These are phyloP conservation scores for Mitragyna speciosa DNA, from an alignment of 257 asterid species.

Conservation along the genomic window DNA sequence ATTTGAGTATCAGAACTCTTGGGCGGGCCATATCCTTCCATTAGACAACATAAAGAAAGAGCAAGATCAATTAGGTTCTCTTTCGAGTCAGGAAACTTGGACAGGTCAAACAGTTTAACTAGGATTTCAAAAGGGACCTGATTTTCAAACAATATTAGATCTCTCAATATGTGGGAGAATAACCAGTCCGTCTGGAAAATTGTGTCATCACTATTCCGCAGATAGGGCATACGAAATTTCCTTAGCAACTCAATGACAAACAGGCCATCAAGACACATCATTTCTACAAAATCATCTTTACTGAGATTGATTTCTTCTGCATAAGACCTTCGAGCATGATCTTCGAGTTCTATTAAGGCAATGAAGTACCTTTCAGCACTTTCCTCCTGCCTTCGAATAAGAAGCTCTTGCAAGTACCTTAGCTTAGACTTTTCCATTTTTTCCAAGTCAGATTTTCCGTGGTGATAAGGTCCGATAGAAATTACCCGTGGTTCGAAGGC, in stretches of 20 bases:
- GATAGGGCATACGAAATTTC: constrained; percentile 10
- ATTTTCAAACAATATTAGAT: constrained; percentile 43
- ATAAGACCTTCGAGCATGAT: constrained; percentile 32
- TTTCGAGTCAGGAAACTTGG: no score
- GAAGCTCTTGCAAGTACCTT: constrained; percentile 34
- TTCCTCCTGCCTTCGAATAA: constrained; percentile 19
- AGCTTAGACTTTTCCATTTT: constrained; percentile 38
- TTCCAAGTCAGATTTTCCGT: constrained; percentile 19
- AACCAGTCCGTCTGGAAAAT: constrained; percentile 16
- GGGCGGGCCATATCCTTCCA: no score
- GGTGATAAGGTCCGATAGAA: constrained; percentile 50
- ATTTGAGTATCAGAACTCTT: no score
- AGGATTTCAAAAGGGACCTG: constrained; percentile 47
- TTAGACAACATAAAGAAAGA: no score
- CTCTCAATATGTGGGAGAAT: constrained; percentile 20
- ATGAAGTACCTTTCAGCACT: constrained; percentile 23
- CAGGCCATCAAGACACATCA: constrained; percentile 41
- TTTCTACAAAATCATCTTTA: constrained; percentile 29
- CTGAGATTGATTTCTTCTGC: constrained; percentile 15
- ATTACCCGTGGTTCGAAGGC: constrained; percentile 32
- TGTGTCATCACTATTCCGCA: constrained; percentile 10
- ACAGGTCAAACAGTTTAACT: not conserved
- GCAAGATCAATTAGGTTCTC: not conserved
- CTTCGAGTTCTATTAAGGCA: constrained; percentile 27
- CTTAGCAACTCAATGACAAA: constrained; percentile 41